phyloP scores from a whole-genome alignment of 2,329 filamentous ascomycete species.

The Trichoderma atrobrunneum region DNA sequence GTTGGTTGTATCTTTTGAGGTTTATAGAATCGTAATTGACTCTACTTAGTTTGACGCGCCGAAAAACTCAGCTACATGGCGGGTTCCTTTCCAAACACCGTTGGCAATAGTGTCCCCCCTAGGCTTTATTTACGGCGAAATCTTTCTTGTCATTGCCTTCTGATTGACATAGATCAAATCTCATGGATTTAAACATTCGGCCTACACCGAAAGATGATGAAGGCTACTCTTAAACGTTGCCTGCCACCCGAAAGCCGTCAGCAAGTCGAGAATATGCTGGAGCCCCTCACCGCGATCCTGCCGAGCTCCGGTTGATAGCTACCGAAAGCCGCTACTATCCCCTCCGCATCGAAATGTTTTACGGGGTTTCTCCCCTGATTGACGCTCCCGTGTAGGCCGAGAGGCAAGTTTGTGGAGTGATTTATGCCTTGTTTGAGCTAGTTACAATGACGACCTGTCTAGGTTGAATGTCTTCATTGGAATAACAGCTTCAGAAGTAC shows the following conservation, averaged over 20 bases:
- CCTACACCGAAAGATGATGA: neutral
- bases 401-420: neutral
- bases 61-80: too few relatives aligned
- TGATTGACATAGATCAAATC: neutral
- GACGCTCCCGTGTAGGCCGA: neutral
- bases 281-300: neutral
- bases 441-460: neutral
- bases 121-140: neutral
- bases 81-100: neutral
- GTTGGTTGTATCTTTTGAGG: too few relatives aligned
- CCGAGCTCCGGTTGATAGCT: neutral
- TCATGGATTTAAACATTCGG: neutral
- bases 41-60: too few relatives aligned
- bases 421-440: neutral
- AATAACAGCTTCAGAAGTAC: neutral
- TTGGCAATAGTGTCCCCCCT: neutral
- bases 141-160: neutral
- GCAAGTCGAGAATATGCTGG: neutral
- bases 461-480: neutral
- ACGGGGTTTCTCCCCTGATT: neutral
- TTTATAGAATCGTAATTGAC: too few relatives aligned
- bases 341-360: neutral
- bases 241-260: neutral
- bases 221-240: neutral
- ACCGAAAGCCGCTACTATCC: slow-evolving; percentile 2